Conservation (phyloP, 345 rosid species). For the Camelina sativa region DNA sequence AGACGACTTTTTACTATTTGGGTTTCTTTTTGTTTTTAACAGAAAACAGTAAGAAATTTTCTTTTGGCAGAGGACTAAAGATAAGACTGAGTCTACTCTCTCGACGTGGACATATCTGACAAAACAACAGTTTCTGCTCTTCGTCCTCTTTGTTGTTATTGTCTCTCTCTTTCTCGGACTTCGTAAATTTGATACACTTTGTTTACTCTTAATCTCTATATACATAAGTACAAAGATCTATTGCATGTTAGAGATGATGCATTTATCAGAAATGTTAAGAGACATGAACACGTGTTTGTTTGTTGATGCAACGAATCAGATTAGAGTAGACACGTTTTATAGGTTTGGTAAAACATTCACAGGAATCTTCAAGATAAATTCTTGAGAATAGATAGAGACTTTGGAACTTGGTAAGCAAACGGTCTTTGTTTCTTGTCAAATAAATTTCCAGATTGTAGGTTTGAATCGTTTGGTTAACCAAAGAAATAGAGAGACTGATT, state of each 20-base stretch:
- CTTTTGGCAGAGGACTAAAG: slow-evolving; percentile 37
- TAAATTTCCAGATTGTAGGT: background rate
- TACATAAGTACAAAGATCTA: slow-evolving; percentile 31
- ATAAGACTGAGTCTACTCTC: slow-evolving; percentile 41
- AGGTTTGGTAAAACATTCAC: slow-evolving; percentile 23
- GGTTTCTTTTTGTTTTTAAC: slow-evolving; percentile 37
- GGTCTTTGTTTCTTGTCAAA: slow-evolving; percentile 26
- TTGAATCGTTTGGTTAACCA: background rate
- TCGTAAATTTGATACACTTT: slow-evolving; percentile 17
- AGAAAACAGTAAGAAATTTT: slow-evolving; percentile 29
- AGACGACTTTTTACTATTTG: slow-evolving; percentile 16
- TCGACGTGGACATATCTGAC: slow-evolving; percentile 41
- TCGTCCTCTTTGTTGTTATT: slow-evolving; percentile 44
- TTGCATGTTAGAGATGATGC: slow-evolving; percentile 39
- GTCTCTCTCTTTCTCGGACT: slow-evolving; percentile 36
- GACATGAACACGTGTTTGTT: slow-evolving; percentile 44
- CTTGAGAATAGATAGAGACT: slow-evolving; percentile 22
- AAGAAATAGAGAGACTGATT: background rate
- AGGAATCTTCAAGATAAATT: slow-evolving; percentile 35
- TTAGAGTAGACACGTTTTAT: slow-evolving; percentile 38
- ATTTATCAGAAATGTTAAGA: background rate
- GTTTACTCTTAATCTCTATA: slow-evolving; percentile 36
- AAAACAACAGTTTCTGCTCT: slow-evolving; percentile 35
- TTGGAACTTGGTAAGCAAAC: slow-evolving; percentile 35
- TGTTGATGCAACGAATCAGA: slow-evolving; percentile 33